These are phyloP conservation scores for Verbena officinalis DNA, from an alignment of 257 asterid species.

Conservation along the genomic window DNA sequence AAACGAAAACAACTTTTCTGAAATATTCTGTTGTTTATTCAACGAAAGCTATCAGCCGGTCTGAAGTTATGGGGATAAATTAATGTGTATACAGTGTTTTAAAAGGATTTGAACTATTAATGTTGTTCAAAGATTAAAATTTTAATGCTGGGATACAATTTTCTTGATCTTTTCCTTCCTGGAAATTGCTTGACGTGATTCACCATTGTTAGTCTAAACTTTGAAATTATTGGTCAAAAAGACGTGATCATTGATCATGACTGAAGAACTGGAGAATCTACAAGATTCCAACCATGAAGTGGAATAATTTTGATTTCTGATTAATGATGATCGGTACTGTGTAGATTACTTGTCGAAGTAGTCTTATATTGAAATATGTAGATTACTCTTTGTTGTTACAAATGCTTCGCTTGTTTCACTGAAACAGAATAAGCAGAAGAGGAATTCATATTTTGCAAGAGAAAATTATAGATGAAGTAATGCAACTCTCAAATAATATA, in stretches of 20 bases:
- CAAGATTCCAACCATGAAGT: not conserved
- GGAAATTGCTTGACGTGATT: not conserved
- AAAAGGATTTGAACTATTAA: slow-evolving; percentile 13
- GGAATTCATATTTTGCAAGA: too few relatives aligned
- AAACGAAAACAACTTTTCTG: not conserved
- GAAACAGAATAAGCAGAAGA: too few relatives aligned
- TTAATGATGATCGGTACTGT: not conserved
- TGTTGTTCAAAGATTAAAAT: slow-evolving; percentile 7
- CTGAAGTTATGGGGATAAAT: not conserved
- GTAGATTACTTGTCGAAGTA: too few relatives aligned
- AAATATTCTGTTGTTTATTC: not conserved
- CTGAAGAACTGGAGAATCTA: not conserved
- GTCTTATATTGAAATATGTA: too few relatives aligned
- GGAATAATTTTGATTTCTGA: not conserved
- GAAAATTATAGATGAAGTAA: too few relatives aligned
- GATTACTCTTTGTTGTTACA: too few relatives aligned
- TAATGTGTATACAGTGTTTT: not conserved
- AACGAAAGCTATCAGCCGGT: too few relatives aligned
- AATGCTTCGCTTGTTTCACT: too few relatives aligned
- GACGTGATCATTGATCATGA: not conserved
- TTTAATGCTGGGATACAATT: slow-evolving; percentile 1
- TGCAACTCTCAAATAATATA: too few relatives aligned
- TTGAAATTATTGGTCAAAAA: not conserved
- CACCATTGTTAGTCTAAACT: not conserved
- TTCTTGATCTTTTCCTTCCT: not conserved